Conservation (phyloP, 129 eudicot genomes). For the Kitagawia praeruptora region DNA sequence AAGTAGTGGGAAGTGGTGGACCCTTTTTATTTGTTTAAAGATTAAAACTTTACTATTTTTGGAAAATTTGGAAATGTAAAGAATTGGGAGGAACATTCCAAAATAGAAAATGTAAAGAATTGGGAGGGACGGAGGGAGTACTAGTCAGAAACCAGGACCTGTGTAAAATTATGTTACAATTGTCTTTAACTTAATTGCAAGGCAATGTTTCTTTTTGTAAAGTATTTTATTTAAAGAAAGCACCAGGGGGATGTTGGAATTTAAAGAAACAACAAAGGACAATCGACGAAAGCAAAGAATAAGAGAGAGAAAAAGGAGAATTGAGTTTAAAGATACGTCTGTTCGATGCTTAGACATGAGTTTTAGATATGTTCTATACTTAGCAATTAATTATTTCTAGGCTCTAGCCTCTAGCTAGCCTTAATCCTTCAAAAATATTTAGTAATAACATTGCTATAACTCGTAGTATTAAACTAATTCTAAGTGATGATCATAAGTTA, state of each 20-base stretch:
- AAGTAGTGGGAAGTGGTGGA: too few species aligned
- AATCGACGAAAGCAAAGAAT: background rate
- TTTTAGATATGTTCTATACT: background rate
- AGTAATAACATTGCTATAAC: too few species aligned
- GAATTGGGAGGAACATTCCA: too few species aligned
- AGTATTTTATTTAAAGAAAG: background rate
- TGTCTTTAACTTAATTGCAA: background rate
- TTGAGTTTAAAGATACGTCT: background rate
- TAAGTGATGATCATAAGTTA: background rate
- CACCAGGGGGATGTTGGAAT: background rate
- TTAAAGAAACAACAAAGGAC: background rate
- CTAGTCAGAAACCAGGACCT: too few species aligned
- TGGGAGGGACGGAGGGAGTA: too few species aligned
- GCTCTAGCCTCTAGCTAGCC: background rate
- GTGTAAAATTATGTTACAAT: background rate
- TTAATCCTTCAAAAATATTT: background rate
- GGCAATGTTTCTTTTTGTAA: background rate
- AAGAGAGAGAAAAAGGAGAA: background rate
- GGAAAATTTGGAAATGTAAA: too few species aligned
- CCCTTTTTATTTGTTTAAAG: too few species aligned
- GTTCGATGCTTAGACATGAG: constrained; percentile 1
- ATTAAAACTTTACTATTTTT: too few species aligned
- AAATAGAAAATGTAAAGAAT: too few species aligned
- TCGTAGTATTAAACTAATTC: too few species aligned
- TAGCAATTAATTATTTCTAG: background rate